A percentile compares a stretch with the other conserved stretches of the same genome.
phyloP scores from a whole-genome alignment of 495 filamentous ascomycete species.

The Cercophora samala region DNA sequence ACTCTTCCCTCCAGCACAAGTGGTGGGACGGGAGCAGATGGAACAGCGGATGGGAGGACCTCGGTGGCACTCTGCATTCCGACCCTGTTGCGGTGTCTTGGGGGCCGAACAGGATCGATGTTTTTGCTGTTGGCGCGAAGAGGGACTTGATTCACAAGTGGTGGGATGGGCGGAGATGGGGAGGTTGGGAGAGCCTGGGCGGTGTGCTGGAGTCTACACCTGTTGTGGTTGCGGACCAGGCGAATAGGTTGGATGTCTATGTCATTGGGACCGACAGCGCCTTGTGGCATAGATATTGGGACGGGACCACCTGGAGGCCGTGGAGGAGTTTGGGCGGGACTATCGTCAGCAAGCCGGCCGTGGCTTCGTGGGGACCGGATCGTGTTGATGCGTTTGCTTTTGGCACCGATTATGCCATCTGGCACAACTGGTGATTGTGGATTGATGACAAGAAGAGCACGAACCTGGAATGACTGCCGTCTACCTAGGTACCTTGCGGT shows the following conservation, averaged over 20 bases:
- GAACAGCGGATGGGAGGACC: slow-evolving; percentile 26
- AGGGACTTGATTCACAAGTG: slow-evolving; percentile 25
- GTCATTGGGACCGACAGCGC: slow-evolving; percentile 26
- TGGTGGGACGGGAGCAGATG: slow-evolving; percentile 34
- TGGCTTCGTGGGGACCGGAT: slow-evolving; percentile 32
- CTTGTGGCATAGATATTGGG: slow-evolving; percentile 24
- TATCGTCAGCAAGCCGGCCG: slow-evolving; percentile 26
- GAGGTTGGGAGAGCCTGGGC: slow-evolving; percentile 23
- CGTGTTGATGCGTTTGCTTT: slow-evolving; percentile 36
- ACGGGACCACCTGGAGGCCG: slow-evolving; percentile 20
- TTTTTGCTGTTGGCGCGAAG: slow-evolving; percentile 26
- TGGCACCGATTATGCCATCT: slow-evolving; percentile 27
- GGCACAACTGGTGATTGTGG: slow-evolving; percentile 24
- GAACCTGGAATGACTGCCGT: background rate
- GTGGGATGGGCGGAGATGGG: slow-evolving; percentile 23
- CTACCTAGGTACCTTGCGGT: no score
- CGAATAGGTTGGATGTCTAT: slow-evolving; percentile 34
- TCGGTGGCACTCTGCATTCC: slow-evolving; percentile 24
- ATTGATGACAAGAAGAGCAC: background rate
- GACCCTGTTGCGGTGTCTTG: slow-evolving; percentile 28
- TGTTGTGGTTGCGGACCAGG: slow-evolving; percentile 27
- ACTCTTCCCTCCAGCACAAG: slow-evolving; percentile 30
- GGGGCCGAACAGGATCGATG: slow-evolving; percentile 28
- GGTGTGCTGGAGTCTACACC: slow-evolving; percentile 22
- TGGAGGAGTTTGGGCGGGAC: slow-evolving; percentile 30